A percentile compares a stretch with the other conserved stretches of the same genome.
Conservation (phyloP, 2,329 filamentous ascomycete species). For the Daldinia sp. region DNA sequence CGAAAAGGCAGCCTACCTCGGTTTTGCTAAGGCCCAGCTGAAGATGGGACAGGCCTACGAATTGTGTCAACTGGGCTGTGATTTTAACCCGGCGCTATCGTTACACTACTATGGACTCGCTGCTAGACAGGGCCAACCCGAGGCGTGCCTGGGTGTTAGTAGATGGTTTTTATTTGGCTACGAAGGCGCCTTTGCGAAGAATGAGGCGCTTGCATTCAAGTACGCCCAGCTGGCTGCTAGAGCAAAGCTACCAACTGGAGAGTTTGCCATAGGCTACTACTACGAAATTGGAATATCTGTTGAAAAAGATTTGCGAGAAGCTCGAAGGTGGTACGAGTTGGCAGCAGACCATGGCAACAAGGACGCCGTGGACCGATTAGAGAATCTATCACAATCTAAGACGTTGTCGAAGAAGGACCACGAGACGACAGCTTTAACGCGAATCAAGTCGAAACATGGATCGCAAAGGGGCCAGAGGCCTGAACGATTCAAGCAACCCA, state of each 20-base stretch:
- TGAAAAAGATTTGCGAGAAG: constrained; percentile 83
- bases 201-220: constrained; percentile 90
- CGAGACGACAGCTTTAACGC: constrained; percentile 87
- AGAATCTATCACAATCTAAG: constrained; percentile 85
- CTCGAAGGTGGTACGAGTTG: constrained; percentile 88
- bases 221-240: constrained; percentile 90
- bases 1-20: constrained; percentile 94
- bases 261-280: constrained; percentile 98
- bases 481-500: constrained; percentile 67
- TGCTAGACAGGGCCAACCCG: constrained; percentile 89
- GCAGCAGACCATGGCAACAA: constrained; percentile 92
- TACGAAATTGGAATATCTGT: constrained; percentile 96
- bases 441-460: constrained; percentile 85
- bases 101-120: constrained; percentile 96
- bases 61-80: constrained; percentile 90
- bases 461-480: constrained; percentile 73
- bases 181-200: constrained; percentile 92
- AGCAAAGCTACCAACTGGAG: constrained; percentile 85
- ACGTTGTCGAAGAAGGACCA: constrained; percentile 91
- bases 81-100: constrained; percentile 92
- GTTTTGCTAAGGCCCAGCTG: constrained; percentile 94
- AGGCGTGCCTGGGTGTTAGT: constrained; percentile 95
- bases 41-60: constrained; percentile 98
- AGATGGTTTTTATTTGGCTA: constrained; percentile 99
- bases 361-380: constrained; percentile 84